A percentile compares a stretch with the other conserved stretches of the same genome.
phyloP scores from a whole-genome alignment of 1,284 basidiomycete genomes.

The Puccinia triticina region DNA sequence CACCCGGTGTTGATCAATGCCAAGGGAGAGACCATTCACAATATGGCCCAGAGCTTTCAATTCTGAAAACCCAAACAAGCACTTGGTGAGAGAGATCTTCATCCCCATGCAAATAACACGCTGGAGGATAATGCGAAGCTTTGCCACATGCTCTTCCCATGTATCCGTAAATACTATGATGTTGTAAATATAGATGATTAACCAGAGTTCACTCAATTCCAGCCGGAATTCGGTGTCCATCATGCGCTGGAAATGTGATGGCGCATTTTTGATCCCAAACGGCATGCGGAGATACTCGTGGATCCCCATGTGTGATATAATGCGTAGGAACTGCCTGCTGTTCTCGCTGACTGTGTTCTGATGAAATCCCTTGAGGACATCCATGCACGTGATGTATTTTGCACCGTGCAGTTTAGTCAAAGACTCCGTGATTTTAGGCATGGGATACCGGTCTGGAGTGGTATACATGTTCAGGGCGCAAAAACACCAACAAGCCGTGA shows the following conservation, averaged over 20 bases:
- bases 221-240: background rate
- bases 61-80: too few relatives aligned
- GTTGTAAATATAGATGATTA: slow-evolving; percentile 15
- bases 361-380: slow-evolving; percentile 37
- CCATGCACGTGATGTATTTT: background rate
- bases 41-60: too few relatives aligned
- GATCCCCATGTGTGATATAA: background rate
- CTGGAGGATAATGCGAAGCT: too few relatives aligned
- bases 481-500: background rate
- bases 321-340: too few relatives aligned
- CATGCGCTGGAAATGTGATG: slow-evolving; percentile 24
- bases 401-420: background rate
- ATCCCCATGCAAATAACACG: too few relatives aligned
- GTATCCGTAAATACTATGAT: slow-evolving; percentile 3
- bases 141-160: background rate
- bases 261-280: slow-evolving; percentile 25
- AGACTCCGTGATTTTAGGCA: background rate
- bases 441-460: too few relatives aligned
- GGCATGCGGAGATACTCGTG: slow-evolving; percentile 2
- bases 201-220: background rate
- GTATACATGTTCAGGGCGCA: too few relatives aligned
- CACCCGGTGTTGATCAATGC: too few relatives aligned
- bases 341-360: background rate
- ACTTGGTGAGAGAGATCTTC: too few relatives aligned
- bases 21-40: too few relatives aligned